phyloP scores from a whole-genome alignment of 1,284 basidiomycete species.

The Ganoderma resinaceum region DNA sequence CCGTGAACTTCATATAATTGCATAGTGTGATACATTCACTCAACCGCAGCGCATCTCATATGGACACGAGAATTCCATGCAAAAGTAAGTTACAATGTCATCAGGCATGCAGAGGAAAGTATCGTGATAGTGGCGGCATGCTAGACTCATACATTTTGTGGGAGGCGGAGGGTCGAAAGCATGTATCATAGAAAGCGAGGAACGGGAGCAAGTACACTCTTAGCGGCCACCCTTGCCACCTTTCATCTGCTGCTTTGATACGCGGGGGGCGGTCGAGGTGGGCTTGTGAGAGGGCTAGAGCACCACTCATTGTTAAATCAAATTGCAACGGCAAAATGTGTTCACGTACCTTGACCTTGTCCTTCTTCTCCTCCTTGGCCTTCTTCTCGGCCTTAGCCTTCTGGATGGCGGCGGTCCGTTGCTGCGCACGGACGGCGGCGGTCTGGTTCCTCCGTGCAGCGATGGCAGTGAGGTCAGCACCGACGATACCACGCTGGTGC shows the following conservation, averaged over 20 bases:
- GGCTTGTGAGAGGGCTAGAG: constrained; percentile 48
- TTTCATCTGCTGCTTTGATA: constrained; percentile 97
- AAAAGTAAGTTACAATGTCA: not conserved
- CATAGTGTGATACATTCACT: not conserved
- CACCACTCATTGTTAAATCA: not conserved
- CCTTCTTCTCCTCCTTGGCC: constrained; percentile 95
- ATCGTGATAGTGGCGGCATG: constrained; percentile 33
- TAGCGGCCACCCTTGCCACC: constrained; percentile 81
- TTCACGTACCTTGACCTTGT: constrained; percentile 70
- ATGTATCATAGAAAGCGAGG: constrained; percentile 32
- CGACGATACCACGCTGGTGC: constrained; percentile 98
- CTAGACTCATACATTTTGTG: constrained; percentile 42
- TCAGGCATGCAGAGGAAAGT: constrained; percentile 25
- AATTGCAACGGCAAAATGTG: not conserved
- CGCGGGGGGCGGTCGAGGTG: constrained; percentile 72
- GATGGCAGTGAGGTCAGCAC: constrained; percentile 93
- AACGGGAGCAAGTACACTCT: constrained; percentile 35
- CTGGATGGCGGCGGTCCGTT: constrained; percentile 84
- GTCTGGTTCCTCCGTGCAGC: constrained; percentile 93
- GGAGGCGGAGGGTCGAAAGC: constrained; percentile 33
- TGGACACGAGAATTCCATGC: not conserved
- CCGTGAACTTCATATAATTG: not conserved
- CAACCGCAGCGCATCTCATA: not conserved
- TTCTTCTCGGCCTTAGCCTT: constrained; percentile 97
- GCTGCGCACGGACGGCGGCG: constrained; percentile 83